phyloP scores from a whole-genome alignment of 225 moss, liverwort and hornwort species.

The Straminergon stramineum region DNA sequence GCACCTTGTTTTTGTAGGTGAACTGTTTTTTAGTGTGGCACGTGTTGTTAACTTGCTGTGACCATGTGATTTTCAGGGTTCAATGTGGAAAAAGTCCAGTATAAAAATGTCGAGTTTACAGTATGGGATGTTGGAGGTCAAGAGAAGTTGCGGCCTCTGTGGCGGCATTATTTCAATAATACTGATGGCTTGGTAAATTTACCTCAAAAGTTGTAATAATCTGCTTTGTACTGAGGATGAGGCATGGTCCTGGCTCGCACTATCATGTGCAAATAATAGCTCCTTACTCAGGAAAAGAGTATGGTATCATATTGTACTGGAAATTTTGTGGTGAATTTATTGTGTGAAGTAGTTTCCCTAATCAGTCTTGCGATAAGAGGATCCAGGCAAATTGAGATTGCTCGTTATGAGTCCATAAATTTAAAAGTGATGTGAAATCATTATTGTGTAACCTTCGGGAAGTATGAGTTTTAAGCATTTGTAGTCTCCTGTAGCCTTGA shows the following conservation, averaged over 20 bases:
- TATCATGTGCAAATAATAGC: not conserved
- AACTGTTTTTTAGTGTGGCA: not conserved
- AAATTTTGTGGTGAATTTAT: not conserved
- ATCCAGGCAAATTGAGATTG: not conserved
- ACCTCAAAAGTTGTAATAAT: not conserved
- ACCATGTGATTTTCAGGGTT: constrained; percentile 37
- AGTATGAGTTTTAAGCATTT: not conserved
- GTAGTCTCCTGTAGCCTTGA: not conserved
- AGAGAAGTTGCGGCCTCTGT: constrained; percentile 80
- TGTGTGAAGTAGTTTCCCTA: not conserved
- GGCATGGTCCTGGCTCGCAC: not conserved
- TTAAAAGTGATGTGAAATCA: not conserved
- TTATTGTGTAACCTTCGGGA: not conserved
- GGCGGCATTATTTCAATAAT: constrained; percentile 92
- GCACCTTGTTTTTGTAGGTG: not conserved
- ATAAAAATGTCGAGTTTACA: constrained; percentile 91
- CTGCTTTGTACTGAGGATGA: not conserved
- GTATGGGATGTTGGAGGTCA: constrained; percentile 96
- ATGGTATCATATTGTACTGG: not conserved
- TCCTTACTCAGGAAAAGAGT: not conserved
- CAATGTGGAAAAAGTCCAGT: constrained; percentile 90
- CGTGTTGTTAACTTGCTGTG: not conserved
- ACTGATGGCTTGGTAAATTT: constrained; percentile 78
- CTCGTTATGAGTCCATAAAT: not conserved
- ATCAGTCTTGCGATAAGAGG: not conserved